Evolutionary conservation across 345 rosid genomes (phyloP).

Genomic region (Eucalyptus polybractea): DNA sequence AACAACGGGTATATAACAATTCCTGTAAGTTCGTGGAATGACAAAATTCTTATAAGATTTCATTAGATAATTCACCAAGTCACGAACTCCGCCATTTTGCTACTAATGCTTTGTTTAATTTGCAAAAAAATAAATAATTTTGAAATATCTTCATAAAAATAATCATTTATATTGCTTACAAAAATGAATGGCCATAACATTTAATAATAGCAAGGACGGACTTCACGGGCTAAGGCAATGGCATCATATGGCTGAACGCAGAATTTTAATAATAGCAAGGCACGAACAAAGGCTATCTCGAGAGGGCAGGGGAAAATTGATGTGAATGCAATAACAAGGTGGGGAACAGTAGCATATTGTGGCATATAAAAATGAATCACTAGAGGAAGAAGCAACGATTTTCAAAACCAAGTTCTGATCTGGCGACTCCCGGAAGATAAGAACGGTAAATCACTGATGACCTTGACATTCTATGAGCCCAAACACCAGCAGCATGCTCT

Average conservation of each 20-base stretch:
- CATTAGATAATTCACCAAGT: not conserved
- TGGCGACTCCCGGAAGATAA: not conserved
- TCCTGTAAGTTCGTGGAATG: not conserved
- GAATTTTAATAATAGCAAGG: not conserved
- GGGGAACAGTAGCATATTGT: not conserved
- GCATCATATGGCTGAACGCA: not conserved
- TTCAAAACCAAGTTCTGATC: not conserved
- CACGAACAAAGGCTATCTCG: not conserved
- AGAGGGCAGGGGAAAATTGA: not conserved
- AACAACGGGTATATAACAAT: accelerated
- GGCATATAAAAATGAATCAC: not conserved
- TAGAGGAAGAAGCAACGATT: not conserved
- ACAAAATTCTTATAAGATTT: not conserved
- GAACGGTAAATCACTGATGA: not conserved
- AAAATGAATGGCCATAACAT: not conserved
- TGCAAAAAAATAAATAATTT: no score
- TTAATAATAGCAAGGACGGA: not conserved
- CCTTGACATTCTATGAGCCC: not conserved
- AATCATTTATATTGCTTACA: no score
- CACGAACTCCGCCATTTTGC: not conserved
- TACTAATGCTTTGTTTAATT: no score
- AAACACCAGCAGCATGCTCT: not conserved
- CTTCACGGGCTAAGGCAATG: not conserved
- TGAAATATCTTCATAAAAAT: not conserved
- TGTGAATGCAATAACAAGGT: not conserved